These are phyloP conservation scores for Senna siamea DNA, from an alignment of 306 rosid genomes.

Conservation along the genomic window DNA sequence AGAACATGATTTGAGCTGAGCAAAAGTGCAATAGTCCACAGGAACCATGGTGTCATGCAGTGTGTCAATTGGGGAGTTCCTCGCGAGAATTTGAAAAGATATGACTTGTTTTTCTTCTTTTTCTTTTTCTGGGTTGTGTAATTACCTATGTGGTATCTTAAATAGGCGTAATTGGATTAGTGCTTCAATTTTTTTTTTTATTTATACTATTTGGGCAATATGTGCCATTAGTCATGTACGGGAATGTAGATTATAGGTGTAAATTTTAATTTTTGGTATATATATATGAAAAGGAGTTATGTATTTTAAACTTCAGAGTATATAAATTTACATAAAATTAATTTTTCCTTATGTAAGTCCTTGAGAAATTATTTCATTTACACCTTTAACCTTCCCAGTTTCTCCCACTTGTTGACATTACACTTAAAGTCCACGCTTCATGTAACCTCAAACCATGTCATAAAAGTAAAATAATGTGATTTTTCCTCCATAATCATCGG, in stretches of 20 bases:
- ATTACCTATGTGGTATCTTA: conserved; percentile 5
- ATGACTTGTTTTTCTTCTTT: neutral
- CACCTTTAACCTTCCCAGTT: neutral
- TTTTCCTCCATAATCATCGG: too few relatives aligned
- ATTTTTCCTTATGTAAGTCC: too few relatives aligned
- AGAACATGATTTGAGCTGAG: conserved; percentile 31
- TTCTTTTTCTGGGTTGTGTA: neutral
- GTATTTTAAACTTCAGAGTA: neutral
- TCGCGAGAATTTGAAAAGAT: neutral
- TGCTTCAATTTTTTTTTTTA: conserved; percentile 20
- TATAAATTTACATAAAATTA: neutral
- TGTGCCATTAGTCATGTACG: neutral
- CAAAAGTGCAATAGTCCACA: conserved; percentile 1
- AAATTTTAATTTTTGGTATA: conserved; percentile 21
- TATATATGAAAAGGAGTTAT: conserved; percentile 13
- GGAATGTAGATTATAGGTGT: conserved; percentile 15
- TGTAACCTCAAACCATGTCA: too few relatives aligned
- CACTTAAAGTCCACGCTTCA: too few relatives aligned
- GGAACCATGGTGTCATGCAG: neutral
- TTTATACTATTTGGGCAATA: conserved; percentile 21
- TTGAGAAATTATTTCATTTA: too few relatives aligned
- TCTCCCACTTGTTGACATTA: neutral
- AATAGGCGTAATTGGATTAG: conserved; percentile 1
- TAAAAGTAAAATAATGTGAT: too few relatives aligned
- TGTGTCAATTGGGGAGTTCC: neutral